Evolutionary conservation across 2,329 filamentous ascomycete species (phyloP).

Genomic region (Ophiocordyceps robertsii): DNA sequence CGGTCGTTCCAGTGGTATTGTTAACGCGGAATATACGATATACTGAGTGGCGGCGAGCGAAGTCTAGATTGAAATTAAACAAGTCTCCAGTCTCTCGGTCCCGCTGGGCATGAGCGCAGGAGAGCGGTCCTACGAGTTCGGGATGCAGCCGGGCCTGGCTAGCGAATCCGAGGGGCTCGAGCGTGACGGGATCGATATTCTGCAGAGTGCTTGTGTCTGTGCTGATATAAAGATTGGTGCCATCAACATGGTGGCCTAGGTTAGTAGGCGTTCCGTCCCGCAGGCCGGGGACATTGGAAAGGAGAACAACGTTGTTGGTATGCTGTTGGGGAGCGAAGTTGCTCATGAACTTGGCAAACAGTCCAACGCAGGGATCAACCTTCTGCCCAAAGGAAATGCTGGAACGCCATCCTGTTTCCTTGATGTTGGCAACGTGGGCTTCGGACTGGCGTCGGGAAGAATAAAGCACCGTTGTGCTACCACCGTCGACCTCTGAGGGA

Average conservation of each 20-base stretch:
- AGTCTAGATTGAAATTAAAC: too few species aligned
- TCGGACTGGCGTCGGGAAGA: slow-evolving; percentile 59
- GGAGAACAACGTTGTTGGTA: slow-evolving; percentile 53
- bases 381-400: slow-evolving; percentile 57
- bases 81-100: too few species aligned
- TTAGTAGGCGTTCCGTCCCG: slow-evolving; percentile 3
- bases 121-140: too few species aligned
- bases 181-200: too few species aligned
- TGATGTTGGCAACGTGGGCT: slow-evolving; percentile 44
- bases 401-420: slow-evolving; percentile 41
- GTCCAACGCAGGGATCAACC: slow-evolving; percentile 58
- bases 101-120: too few species aligned
- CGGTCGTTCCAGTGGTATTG: slow-evolving; percentile 49
- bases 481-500: slow-evolving; percentile 16
- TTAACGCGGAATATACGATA: slow-evolving; percentile 47
- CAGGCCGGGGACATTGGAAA: slow-evolving; percentile 48
- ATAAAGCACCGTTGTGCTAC: slow-evolving; percentile 41
- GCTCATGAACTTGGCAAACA: slow-evolving; percentile 60
- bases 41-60: too few species aligned
- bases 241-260: too few species aligned
- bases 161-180: too few species aligned
- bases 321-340: slow-evolving; percentile 30
- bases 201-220: too few species aligned
- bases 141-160: too few species aligned
- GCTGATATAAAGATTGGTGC: too few species aligned